phyloP scores from a whole-genome alignment of 345 rosid species.

The Gynandropsis gynandra region DNA sequence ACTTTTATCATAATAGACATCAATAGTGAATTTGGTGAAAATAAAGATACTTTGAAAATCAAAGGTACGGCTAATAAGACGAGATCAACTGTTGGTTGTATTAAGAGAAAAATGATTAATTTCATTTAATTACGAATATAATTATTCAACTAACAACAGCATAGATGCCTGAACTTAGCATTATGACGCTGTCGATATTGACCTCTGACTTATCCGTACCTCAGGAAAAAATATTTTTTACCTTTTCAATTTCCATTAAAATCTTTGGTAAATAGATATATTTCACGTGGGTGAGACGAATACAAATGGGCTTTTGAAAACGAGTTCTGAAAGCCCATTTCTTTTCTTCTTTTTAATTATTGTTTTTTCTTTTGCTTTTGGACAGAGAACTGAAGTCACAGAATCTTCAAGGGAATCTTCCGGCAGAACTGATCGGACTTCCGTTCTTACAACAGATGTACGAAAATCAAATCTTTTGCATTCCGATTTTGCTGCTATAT shows the following conservation, averaged over 20 bases:
- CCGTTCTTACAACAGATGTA: constrained; percentile 41
- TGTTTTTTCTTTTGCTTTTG: too few species aligned
- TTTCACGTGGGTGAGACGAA: too few species aligned
- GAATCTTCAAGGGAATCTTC: constrained; percentile 40
- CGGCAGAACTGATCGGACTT: constrained; percentile 34
- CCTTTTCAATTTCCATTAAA: not conserved
- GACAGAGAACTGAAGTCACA: constrained; percentile 41
- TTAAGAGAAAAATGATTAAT: not conserved
- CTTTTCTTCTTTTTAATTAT: not conserved
- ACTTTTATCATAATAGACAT: too few species aligned
- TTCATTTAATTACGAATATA: not conserved
- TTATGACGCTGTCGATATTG: constrained; percentile 14
- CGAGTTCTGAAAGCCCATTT: not conserved
- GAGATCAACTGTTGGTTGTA: too few species aligned
- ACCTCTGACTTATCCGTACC: constrained; percentile 20
- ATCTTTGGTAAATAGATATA: not conserved
- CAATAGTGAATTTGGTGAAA: too few species aligned
- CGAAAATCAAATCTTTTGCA: constrained; percentile 5
- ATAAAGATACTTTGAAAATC: too few species aligned
- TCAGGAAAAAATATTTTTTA: not conserved
- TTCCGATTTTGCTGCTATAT: not conserved
- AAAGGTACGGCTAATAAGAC: too few species aligned
- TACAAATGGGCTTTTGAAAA: not conserved
- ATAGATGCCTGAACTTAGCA: not conserved
- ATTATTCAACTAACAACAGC: not conserved